Evolutionary conservation across 73 alveolate genomes (phyloP).

Genomic region (Uronychia binucleata): DNA sequence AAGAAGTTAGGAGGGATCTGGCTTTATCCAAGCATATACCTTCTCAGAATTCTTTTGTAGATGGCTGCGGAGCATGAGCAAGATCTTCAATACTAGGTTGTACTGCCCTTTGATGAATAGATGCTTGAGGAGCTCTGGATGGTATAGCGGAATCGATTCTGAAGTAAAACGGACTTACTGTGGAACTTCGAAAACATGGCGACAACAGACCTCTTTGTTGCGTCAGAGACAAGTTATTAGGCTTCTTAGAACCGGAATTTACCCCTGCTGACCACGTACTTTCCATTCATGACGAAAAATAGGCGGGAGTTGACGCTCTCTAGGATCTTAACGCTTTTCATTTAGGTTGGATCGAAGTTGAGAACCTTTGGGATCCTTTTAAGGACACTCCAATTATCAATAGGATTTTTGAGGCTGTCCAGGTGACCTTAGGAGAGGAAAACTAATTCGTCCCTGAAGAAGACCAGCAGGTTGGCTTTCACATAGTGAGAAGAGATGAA

Average conservation of each 20-base stretch:
- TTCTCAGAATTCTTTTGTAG: conserved; percentile 4
- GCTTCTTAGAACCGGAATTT: background rate
- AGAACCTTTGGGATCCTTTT: conserved; percentile 31
- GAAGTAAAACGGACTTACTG: conserved; percentile 11
- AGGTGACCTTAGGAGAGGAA: conserved; percentile 38
- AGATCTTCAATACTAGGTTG: conserved; percentile 31
- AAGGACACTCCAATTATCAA: conserved; percentile 20
- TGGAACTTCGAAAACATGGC: conserved; percentile 31
- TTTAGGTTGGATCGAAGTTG: background rate
- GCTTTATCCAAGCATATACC: background rate
- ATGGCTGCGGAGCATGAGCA: conserved; percentile 17
- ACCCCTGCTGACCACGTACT: background rate
- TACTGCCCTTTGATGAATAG: conserved; percentile 45
- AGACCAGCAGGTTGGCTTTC: conserved; percentile 41
- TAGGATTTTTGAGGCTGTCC: conserved; percentile 35
- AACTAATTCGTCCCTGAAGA: conserved; percentile 26
- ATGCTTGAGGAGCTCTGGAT: conserved; percentile 47
- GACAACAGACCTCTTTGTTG: conserved; percentile 8
- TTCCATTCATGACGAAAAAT: conserved; percentile 34
- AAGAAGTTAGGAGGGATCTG: background rate
- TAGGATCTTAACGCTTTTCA: conserved; percentile 9
- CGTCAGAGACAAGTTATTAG: conserved; percentile 14
- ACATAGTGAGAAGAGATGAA: conserved; percentile 21
- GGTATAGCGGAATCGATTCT: conserved; percentile 52
- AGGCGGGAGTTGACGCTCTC: conserved; percentile 35